Evolutionary conservation across 345 rosid genomes (phyloP).

Genomic region (Rhodomyrtus tomentosa): DNA sequence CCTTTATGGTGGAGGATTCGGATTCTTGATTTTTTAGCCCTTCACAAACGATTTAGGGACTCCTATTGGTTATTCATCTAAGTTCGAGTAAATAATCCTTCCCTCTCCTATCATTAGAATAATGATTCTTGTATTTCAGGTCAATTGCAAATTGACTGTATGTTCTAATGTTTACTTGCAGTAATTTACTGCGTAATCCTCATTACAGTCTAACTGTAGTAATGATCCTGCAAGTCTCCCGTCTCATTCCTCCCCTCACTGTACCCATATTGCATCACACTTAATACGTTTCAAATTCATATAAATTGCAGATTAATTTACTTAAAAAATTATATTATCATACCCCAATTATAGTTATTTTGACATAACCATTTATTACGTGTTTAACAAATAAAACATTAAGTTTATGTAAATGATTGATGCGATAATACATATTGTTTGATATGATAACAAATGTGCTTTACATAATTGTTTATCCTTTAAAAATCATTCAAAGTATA

Average conservation of each 20-base stretch:
- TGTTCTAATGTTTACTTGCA: not conserved
- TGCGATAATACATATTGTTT: not conserved
- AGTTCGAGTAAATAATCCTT: not conserved
- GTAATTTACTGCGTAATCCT: not conserved
- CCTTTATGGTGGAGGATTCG: no score
- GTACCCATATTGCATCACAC: not conserved
- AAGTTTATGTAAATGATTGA: not conserved
- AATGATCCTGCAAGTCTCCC: not conserved
- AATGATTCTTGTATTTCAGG: not conserved
- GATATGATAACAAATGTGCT: not conserved
- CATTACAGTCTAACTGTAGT: not conserved
- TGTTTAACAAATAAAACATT: not conserved
- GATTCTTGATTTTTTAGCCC: no score
- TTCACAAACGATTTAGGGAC: not conserved
- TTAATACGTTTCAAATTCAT: not conserved
- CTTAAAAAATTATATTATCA: not conserved
- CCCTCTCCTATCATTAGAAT: not conserved
- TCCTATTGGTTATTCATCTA: not conserved
- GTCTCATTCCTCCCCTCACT: not conserved
- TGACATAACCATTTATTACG: not conserved
- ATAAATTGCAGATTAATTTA: not conserved
- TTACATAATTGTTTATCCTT: not conserved
- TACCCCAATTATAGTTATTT: not conserved
- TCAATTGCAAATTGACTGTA: not conserved
- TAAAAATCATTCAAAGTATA: not conserved